Evolutionary conservation across 331 rosid genomes (phyloP).

Genomic region (Acacia concinna): DNA sequence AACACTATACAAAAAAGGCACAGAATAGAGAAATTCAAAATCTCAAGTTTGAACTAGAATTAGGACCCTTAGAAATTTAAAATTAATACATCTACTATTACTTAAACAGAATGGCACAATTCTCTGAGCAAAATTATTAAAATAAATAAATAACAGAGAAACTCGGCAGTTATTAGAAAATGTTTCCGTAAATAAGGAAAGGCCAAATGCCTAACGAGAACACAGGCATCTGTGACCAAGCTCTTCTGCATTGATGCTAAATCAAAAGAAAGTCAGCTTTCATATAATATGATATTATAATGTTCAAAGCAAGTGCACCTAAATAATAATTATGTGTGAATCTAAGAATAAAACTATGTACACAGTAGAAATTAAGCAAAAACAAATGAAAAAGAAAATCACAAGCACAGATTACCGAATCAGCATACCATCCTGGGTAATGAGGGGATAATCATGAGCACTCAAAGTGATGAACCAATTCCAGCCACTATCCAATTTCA

Average conservation of each 20-base stretch:
- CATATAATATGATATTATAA: background rate
- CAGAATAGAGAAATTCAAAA: background rate
- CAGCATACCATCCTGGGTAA: constrained; percentile 91
- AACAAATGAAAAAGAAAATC: background rate
- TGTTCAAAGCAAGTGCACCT: background rate
- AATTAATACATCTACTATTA: background rate
- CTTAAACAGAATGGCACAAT: background rate
- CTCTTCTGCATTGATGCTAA: background rate
- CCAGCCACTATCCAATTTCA: constrained; percentile 81
- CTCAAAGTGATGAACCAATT: constrained; percentile 87
- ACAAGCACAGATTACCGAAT: constrained; percentile 31
- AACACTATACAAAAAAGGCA: background rate
- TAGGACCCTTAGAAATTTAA: background rate
- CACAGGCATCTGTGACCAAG: background rate
- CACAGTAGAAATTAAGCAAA: background rate
- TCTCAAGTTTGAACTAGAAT: background rate
- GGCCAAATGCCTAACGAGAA: background rate
- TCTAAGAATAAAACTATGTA: background rate
- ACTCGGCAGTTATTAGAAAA: background rate
- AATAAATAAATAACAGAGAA: background rate
- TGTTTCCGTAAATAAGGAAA: constrained; percentile 11
- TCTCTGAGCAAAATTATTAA: background rate
- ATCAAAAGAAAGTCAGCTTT: background rate
- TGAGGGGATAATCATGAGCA: constrained; percentile 84
- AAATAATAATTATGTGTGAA: background rate